Evolutionary conservation across 2,329 filamentous ascomycete species (phyloP).

Genomic region (Ophiosphaerella korrae): DNA sequence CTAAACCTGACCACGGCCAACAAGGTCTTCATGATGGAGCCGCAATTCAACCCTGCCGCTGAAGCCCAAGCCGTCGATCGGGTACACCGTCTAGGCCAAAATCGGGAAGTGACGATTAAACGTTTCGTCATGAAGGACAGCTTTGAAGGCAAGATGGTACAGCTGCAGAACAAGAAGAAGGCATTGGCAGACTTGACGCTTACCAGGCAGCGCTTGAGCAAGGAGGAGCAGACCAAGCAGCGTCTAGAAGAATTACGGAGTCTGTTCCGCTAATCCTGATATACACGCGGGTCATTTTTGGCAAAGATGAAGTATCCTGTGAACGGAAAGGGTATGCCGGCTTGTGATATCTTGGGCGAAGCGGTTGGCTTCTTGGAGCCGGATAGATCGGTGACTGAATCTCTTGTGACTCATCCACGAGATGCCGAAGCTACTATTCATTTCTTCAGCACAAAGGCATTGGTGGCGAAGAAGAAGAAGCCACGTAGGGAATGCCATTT

Average conservation of each 20-base stretch:
- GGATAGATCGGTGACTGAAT: constrained; percentile 1
- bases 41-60: constrained; percentile 93
- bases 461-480: not conserved
- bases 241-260: constrained; percentile 65
- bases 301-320: not conserved
- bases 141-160: constrained; percentile 92
- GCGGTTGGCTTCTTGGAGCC: constrained; percentile 3
- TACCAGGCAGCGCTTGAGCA: constrained; percentile 57
- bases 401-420: not conserved
- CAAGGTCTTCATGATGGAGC: constrained; percentile 95
- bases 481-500: not conserved
- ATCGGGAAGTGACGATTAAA: constrained; percentile 81
- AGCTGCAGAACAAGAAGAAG: constrained; percentile 90
- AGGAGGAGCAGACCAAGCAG: constrained; percentile 68
- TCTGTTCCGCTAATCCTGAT: constrained; percentile 53
- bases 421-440: not conserved
- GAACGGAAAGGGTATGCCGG: constrained; percentile 5
- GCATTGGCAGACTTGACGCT: constrained; percentile 81
- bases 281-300: not conserved
- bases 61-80: constrained; percentile 95
- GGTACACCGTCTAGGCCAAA: constrained; percentile 71
- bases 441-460: not conserved
- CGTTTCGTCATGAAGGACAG: constrained; percentile 88
- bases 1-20: constrained; percentile 87
- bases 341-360: constrained; percentile 3